Conservation (phyloP, 176 grass and related monocot genomes). For the Oryza brachyantha region DNA sequence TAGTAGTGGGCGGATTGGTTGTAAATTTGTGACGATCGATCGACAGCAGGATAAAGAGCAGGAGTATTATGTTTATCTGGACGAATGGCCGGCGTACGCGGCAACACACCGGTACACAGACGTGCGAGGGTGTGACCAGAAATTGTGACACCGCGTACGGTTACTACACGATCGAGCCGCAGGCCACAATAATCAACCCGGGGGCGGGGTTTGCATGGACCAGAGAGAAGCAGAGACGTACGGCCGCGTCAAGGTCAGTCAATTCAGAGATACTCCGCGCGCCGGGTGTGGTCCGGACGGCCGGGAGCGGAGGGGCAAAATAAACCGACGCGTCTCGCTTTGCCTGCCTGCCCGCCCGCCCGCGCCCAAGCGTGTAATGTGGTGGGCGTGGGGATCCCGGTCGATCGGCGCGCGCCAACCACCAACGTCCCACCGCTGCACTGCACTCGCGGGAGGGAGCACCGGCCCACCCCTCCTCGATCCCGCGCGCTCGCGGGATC, state of each 20-base stretch:
- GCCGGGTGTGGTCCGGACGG: background rate
- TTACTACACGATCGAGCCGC: no score
- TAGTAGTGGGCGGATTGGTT: background rate
- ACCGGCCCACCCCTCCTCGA: background rate
- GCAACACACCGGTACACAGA: no score
- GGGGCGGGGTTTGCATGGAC: background rate
- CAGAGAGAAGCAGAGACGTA: background rate
- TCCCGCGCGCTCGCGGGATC: background rate
- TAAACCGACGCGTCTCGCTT: background rate
- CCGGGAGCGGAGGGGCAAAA: background rate
- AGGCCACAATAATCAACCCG: no score
- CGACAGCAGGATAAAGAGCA: background rate
- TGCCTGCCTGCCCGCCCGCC: conserved; percentile 11
- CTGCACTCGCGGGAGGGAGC: background rate
- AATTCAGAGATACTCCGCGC: background rate
- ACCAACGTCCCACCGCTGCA: no score
- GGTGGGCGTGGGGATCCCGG: background rate
- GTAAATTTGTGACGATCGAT: background rate
- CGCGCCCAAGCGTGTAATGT: no score
- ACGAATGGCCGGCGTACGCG: background rate
- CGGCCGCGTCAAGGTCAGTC: background rate
- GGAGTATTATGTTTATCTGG: background rate
- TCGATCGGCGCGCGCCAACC: background rate
- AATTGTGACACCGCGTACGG: no score
- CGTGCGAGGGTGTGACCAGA: no score